phyloP scores from a whole-genome alignment of 2,329 filamentous ascomycete species.

The Calonectria leucothoes region DNA sequence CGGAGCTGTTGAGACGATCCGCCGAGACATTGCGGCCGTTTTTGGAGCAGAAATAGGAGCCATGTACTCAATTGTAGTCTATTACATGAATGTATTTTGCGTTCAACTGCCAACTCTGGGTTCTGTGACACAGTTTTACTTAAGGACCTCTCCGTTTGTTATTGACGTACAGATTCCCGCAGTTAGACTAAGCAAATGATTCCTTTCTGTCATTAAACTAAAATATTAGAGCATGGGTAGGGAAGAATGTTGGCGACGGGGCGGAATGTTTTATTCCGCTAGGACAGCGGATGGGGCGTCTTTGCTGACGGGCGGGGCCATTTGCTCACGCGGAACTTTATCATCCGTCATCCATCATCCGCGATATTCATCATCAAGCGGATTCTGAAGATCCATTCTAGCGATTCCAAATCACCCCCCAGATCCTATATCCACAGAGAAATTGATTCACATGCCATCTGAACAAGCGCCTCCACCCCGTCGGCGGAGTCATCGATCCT shows the following conservation, averaged over 20 bases:
- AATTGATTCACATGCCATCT: not conserved
- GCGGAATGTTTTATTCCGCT: conserved; percentile 26
- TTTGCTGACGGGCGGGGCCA: not conserved
- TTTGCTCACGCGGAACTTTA: not conserved
- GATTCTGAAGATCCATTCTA: not conserved
- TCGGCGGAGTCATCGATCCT: conserved; percentile 1
- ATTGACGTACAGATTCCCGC: not conserved
- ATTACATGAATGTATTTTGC: too few relatives aligned
- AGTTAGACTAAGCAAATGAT: not conserved
- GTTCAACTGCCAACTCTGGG: not conserved
- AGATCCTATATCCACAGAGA: not conserved
- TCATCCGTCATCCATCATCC: not conserved
- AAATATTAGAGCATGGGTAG: not conserved
- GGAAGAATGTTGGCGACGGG: not conserved
- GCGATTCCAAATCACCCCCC: not conserved
- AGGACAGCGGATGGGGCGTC: not conserved
- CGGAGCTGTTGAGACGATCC: conserved; percentile 17
- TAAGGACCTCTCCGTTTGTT: too few relatives aligned
- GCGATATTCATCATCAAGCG: not conserved
- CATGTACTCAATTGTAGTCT: not conserved
- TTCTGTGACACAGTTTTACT: not conserved
- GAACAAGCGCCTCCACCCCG: not conserved
- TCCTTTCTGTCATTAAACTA: not conserved
- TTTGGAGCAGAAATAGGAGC: not conserved
- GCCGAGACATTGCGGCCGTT: conserved; percentile 22